Evolutionary conservation across 129 eudicot species (phyloP).

Genomic region (Erigeron canadensis): DNA sequence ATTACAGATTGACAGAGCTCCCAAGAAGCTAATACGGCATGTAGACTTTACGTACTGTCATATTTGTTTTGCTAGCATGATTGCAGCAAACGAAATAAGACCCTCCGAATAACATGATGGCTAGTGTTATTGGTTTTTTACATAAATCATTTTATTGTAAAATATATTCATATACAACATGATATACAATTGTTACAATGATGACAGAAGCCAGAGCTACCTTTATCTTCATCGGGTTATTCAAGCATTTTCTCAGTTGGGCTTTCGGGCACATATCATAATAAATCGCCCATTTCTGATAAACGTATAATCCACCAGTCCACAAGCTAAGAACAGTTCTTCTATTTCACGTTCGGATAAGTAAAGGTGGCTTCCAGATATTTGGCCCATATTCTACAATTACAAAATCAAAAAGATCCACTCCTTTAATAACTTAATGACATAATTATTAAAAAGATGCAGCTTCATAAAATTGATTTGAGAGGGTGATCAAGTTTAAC

Average conservation of each 20-base stretch:
- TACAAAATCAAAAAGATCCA: constrained; percentile 1
- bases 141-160: constrained; percentile 16
- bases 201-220: not conserved
- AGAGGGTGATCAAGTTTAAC: constrained; percentile 1
- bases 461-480: not conserved
- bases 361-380: constrained; percentile 71
- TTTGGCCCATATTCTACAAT: constrained; percentile 54
- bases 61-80: too few relatives aligned
- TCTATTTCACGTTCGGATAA: constrained; percentile 69
- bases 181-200: constrained; percentile 14
- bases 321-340: constrained; percentile 73
- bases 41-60: too few relatives aligned
- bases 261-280: constrained; percentile 84
- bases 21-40: too few relatives aligned
- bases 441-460: not conserved
- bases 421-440: not conserved
- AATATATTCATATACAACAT: constrained; percentile 25
- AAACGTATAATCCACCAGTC: constrained; percentile 60
- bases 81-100: not conserved
- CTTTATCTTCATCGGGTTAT: constrained; percentile 1
- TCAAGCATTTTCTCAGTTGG: constrained; percentile 30
- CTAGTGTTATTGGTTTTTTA: not conserved
- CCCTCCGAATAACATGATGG: not conserved
- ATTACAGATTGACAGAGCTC: too few relatives aligned
- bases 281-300: constrained; percentile 65